Conservation (phyloP, 306 rosid species). For the Acacia acuminata region DNA sequence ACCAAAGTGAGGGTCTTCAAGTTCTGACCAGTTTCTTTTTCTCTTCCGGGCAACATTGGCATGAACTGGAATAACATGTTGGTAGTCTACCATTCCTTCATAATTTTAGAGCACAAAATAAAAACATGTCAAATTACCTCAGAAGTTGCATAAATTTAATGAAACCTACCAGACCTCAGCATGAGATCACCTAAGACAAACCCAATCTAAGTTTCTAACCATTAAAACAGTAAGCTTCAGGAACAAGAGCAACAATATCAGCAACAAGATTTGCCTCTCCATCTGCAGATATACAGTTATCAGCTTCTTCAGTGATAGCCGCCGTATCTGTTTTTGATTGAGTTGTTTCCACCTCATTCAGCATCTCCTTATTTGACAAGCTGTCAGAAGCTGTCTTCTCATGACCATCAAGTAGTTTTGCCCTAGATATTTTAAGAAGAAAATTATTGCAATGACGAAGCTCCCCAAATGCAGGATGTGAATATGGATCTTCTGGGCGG, state of each 20-base stretch:
- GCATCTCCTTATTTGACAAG: constrained; percentile 26
- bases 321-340: constrained; percentile 19
- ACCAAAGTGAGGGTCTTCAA: constrained; percentile 66
- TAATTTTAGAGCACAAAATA: constrained; percentile 24
- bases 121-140: constrained; percentile 15
- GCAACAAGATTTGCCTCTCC: constrained; percentile 47
- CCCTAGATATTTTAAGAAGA: constrained; percentile 70
- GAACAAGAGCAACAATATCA: constrained; percentile 57
- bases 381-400: constrained; percentile 30
- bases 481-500: constrained; percentile 82
- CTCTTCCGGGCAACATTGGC: constrained; percentile 65
- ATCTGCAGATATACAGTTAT: constrained; percentile 24
- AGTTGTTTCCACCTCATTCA: constrained; percentile 36
- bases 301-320: constrained; percentile 33
- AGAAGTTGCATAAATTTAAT: constrained; percentile 9
- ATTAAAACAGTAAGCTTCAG: constrained; percentile 75
- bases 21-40: constrained; percentile 65
- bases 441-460: constrained; percentile 63
- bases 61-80: constrained; percentile 84
- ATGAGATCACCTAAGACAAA: constrained; percentile 21
- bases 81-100: constrained; percentile 93
- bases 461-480: constrained; percentile 86
- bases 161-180: not conserved
- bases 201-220: constrained; percentile 48
- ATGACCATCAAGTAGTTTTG: constrained; percentile 26